A percentile compares a stretch with the other conserved stretches of the same genome.
Evolutionary conservation across 2,329 filamentous ascomycete genomes (phyloP).

Genomic region (Epichloe gansuensis): DNA sequence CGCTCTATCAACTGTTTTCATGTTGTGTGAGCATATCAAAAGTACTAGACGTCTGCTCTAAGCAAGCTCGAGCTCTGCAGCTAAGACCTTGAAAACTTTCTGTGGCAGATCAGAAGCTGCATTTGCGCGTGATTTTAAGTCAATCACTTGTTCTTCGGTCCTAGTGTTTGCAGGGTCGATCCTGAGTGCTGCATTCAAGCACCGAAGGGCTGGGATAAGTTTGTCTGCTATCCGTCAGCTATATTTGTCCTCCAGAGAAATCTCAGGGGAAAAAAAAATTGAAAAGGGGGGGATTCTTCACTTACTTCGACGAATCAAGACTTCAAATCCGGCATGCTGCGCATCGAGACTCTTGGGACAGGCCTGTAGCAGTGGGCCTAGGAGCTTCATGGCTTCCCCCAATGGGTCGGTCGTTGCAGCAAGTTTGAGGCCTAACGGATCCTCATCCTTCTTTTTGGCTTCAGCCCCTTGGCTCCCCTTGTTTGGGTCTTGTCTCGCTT

Average conservation of each 20-base stretch:
- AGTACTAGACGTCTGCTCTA: background rate
- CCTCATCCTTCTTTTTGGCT: slow-evolving; percentile 76
- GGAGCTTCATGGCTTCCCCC: slow-evolving; percentile 75
- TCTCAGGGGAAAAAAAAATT: background rate
- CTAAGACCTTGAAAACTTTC: slow-evolving; percentile 56
- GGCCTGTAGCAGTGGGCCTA: slow-evolving; percentile 68
- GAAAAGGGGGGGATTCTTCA: slow-evolving; percentile 6
- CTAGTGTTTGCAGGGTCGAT: slow-evolving; percentile 58
- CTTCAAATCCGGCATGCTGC: slow-evolving; percentile 79
- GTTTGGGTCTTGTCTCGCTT: slow-evolving; percentile 71
- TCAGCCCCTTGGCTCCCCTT: slow-evolving; percentile 55
- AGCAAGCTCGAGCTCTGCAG: slow-evolving; percentile 47
- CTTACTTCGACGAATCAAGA: slow-evolving; percentile 74
- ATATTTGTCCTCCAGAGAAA: background rate
- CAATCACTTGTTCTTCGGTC: slow-evolving; percentile 61
- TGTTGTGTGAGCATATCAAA: background rate
- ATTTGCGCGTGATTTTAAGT: slow-evolving; percentile 52
- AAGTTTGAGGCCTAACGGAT: slow-evolving; percentile 71
- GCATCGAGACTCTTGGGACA: slow-evolving; percentile 69
- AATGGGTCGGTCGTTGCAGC: slow-evolving; percentile 72
- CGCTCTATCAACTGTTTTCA: background rate
- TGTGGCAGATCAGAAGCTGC: slow-evolving; percentile 44
- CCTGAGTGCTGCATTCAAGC: slow-evolving; percentile 58
- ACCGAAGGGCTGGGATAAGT: slow-evolving; percentile 75
- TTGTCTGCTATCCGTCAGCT: slow-evolving; percentile 47